Conservation (phyloP, 2,329 filamentous ascomycete genomes). For the Cercospora zeina region DNA sequence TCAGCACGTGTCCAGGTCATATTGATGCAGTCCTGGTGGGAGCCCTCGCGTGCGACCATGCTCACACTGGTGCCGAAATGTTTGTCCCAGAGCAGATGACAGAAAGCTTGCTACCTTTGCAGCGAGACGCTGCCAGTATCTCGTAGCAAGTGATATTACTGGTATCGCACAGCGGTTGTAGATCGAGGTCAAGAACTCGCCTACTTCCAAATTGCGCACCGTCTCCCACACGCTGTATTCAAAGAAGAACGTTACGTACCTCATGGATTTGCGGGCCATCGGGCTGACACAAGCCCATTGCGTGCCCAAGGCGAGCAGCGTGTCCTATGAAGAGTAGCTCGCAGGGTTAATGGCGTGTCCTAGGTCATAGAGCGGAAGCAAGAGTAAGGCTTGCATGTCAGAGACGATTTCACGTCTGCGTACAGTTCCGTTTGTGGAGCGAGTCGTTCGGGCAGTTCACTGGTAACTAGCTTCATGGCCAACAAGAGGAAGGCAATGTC, state of each 20-base stretch:
- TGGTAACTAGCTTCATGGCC: too few relatives aligned
- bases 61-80: background rate
- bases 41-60: background rate
- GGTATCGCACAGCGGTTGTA: background rate
- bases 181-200: background rate
- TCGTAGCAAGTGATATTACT: background rate
- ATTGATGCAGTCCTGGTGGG: background rate
- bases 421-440: too few relatives aligned
- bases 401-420: too few relatives aligned
- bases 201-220: slow-evolving; percentile 20
- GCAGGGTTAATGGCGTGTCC: too few relatives aligned
- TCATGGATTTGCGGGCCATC: too few relatives aligned
- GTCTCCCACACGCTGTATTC: slow-evolving; percentile 22
- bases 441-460: too few relatives aligned
- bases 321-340: too few relatives aligned
- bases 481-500: too few relatives aligned
- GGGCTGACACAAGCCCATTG: too few relatives aligned
- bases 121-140: background rate
- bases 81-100: background rate
- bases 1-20: slow-evolving; percentile 4
- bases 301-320: too few relatives aligned
- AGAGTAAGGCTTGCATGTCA: too few relatives aligned
- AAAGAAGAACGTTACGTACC: background rate
- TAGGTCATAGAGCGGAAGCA: too few relatives aligned
- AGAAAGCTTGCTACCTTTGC: background rate